These are phyloP conservation scores for Amanita phalloides DNA, from an alignment of 768 basidiomycete genomes.

Conservation along the genomic window DNA sequence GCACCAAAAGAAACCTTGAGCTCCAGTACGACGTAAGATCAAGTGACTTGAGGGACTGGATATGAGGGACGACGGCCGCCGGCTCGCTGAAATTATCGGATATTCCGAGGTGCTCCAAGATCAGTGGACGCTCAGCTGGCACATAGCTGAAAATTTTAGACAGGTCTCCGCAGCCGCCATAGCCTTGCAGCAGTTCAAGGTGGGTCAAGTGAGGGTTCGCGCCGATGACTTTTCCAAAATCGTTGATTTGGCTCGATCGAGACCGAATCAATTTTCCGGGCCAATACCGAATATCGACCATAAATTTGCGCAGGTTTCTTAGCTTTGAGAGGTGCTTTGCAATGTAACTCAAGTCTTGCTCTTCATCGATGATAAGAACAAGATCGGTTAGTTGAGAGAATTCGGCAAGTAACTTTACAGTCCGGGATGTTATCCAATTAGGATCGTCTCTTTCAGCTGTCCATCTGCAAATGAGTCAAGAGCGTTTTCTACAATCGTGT, in stretches of 20 bases:
- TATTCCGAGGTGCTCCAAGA: neutral
- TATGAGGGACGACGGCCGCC: neutral
- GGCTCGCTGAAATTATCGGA: neutral
- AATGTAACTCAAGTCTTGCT: neutral
- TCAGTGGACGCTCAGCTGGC: neutral
- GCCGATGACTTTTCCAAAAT: neutral
- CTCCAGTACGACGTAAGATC: neutral
- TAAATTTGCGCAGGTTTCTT: neutral
- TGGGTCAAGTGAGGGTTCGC: neutral
- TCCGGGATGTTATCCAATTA: conserved; percentile 1
- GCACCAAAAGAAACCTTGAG: neutral
- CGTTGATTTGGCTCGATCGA: neutral
- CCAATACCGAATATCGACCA: neutral
- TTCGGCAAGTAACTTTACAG: neutral
- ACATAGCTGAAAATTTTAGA: neutral
- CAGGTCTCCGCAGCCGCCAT: neutral
- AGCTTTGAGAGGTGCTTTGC: neutral
- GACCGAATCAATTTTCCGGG: neutral
- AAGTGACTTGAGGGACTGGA: neutral
- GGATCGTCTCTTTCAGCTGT: conserved; percentile 1
- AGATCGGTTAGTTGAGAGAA: conserved; percentile 1
- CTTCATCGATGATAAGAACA: neutral
- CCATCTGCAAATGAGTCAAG: neutral
- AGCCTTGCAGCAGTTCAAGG: neutral
- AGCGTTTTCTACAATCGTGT: too few relatives aligned